Conservation (phyloP, 345 rosid genomes). For the Citrus trifoliata region DNA sequence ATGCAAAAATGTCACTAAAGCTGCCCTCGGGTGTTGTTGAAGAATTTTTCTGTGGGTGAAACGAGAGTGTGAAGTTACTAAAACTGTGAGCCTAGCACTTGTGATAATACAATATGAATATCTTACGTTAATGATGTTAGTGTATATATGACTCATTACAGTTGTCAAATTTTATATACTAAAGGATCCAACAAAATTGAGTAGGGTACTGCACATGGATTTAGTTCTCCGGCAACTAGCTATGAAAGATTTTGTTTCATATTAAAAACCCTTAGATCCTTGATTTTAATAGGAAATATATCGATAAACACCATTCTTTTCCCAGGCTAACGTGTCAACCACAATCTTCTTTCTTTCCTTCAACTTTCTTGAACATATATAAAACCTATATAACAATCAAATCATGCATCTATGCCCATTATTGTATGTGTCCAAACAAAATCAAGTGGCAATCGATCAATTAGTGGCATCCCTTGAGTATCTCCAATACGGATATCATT, state of each 20-base stretch:
- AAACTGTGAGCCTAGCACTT: no score
- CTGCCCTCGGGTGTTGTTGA: no score
- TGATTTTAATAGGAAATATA: background rate
- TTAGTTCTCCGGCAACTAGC: background rate
- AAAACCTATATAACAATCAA: background rate
- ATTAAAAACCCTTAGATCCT: background rate
- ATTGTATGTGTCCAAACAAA: background rate
- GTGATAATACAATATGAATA: no score
- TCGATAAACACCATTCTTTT: background rate
- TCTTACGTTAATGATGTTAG: no score
- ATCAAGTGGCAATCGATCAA: background rate
- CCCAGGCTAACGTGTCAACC: conserved; percentile 14
- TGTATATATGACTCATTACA: no score
- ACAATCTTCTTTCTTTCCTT: background rate
- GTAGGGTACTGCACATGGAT: background rate
- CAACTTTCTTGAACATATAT: background rate
- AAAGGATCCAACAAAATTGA: background rate
- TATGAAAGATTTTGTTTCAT: background rate
- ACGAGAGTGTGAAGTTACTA: no score
- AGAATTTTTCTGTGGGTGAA: no score
- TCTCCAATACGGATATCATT: conserved; percentile 3
- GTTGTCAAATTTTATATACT: background rate
- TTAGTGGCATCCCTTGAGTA: background rate
- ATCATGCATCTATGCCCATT: background rate
- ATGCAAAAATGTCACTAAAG: no score